phyloP scores from a whole-genome alignment of 106 monocot species.

The Apostasia shenzhenica region DNA sequence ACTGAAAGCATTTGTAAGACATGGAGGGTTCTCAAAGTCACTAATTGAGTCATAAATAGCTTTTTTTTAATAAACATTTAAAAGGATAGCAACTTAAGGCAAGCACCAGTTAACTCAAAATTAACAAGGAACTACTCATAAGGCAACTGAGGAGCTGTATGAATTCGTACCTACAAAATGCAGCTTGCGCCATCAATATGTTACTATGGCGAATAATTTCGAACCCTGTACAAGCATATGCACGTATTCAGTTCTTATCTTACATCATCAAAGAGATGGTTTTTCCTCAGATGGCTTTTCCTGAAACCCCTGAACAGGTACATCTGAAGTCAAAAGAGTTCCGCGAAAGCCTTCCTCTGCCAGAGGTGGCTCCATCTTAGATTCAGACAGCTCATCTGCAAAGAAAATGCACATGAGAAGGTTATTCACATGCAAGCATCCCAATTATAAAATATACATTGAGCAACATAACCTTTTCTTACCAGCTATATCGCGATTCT shows the following conservation, averaged over 20 bases:
- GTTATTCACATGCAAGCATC: not conserved
- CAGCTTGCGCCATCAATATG: not conserved
- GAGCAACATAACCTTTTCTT: not conserved
- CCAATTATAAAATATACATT: not conserved
- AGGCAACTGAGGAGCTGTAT: not conserved
- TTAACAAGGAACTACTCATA: not conserved
- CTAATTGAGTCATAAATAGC: not conserved
- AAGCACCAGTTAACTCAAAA: not conserved
- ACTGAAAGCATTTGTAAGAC: too few relatives aligned
- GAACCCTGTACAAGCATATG: not conserved
- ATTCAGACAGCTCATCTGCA: conserved; percentile 79
- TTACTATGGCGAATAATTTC: not conserved
- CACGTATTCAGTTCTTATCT: not conserved
- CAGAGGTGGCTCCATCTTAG: conserved; percentile 34
- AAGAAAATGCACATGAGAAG: not conserved
- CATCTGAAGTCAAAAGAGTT: conserved; percentile 66
- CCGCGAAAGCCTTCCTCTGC: conserved; percentile 97
- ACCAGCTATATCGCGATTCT: conserved; percentile 99
- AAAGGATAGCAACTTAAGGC: not conserved
- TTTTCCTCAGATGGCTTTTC: not conserved
- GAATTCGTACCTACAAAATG: conserved; percentile 1
- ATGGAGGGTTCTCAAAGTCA: not conserved
- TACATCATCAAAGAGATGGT: not conserved
- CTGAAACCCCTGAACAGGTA: conserved; percentile 26
- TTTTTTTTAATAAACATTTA: not conserved